Evolutionary conservation across 2,329 filamentous ascomycete genomes (phyloP).

Genomic region (Colletotrichum orbiculare): DNA sequence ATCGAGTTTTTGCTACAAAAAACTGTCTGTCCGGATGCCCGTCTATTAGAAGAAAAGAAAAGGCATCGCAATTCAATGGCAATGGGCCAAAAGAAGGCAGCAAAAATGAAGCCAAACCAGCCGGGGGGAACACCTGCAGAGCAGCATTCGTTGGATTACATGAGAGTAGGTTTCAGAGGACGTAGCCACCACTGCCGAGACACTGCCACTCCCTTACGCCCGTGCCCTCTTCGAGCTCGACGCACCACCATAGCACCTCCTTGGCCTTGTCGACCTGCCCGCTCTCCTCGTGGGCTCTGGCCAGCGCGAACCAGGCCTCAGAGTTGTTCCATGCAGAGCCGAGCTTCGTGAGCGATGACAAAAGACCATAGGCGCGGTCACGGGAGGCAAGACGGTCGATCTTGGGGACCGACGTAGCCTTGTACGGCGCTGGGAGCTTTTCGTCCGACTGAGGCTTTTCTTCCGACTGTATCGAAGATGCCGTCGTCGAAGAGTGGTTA

Average conservation of each 20-base stretch:
- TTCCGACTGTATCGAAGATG: slow-evolving; percentile 30
- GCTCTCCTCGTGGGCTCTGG: slow-evolving; percentile 87
- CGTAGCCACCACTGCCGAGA: slow-evolving; percentile 74
- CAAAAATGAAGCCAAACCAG: slow-evolving; percentile 1
- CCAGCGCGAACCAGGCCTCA: slow-evolving; percentile 92
- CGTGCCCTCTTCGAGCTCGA: slow-evolving; percentile 89
- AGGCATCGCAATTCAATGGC: too few species aligned
- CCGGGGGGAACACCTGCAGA: neutral
- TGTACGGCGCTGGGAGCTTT: slow-evolving; percentile 63
- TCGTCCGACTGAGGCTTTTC: slow-evolving; percentile 46
- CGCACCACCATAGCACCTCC: slow-evolving; percentile 96
- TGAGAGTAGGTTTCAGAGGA: slow-evolving; percentile 56
- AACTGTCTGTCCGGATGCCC: neutral
- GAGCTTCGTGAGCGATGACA: slow-evolving; percentile 85
- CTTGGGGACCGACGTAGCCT: slow-evolving; percentile 72
- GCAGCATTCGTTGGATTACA: neutral
- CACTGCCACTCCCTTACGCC: slow-evolving; percentile 83
- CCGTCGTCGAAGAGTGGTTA: slow-evolving; percentile 22
- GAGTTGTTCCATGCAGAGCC: slow-evolving; percentile 90
- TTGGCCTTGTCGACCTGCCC: slow-evolving; percentile 89
- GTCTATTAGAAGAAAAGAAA: too few species aligned
- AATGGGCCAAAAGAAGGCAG: neutral
- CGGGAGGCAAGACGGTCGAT: slow-evolving; percentile 88
- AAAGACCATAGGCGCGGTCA: slow-evolving; percentile 86
- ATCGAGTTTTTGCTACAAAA: slow-evolving; percentile 11